phyloP scores from a whole-genome alignment of 164 flowering plant species.

The Brasenia schreberi region DNA sequence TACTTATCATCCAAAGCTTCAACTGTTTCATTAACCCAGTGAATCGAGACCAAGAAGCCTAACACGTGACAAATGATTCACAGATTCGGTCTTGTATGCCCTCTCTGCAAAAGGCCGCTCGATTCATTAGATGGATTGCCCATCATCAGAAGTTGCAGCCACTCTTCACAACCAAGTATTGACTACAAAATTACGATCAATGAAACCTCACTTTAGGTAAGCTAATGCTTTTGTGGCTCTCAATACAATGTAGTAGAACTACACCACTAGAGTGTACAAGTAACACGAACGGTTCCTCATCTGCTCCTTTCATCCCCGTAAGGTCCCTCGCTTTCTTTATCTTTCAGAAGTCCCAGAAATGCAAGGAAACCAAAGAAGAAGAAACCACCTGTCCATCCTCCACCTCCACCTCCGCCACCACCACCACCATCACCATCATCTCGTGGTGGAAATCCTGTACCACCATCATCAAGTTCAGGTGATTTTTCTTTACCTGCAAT shows the following conservation, averaged over 20 bases:
- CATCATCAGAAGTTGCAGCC: no score
- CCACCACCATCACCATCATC: conserved; percentile 72
- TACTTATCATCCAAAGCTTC: no score
- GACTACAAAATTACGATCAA: no score
- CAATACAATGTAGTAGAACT: background rate
- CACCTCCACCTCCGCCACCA: conserved; percentile 59
- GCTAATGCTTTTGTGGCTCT: background rate
- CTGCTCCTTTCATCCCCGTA: conserved; percentile 22
- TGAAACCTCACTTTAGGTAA: background rate
- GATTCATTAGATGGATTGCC: no score
- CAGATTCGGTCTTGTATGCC: no score
- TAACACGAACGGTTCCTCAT: conserved; percentile 4
- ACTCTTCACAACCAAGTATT: no score
- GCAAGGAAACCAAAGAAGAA: conserved; percentile 88
- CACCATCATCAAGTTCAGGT: conserved; percentile 86
- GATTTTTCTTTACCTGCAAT: conserved; percentile 62
- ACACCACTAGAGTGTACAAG: background rate
- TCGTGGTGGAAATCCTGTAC: conserved; percentile 79
- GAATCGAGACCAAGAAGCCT: no score
- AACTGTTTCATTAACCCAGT: no score
- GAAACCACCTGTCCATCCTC: conserved; percentile 73
- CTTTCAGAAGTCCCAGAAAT: conserved; percentile 72
- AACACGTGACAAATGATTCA: no score
- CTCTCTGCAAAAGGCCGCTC: no score
- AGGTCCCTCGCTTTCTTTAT: conserved; percentile 52